phyloP scores from a whole-genome alignment of 768 basidiomycete genomes.

The Boletus tomentosulus region DNA sequence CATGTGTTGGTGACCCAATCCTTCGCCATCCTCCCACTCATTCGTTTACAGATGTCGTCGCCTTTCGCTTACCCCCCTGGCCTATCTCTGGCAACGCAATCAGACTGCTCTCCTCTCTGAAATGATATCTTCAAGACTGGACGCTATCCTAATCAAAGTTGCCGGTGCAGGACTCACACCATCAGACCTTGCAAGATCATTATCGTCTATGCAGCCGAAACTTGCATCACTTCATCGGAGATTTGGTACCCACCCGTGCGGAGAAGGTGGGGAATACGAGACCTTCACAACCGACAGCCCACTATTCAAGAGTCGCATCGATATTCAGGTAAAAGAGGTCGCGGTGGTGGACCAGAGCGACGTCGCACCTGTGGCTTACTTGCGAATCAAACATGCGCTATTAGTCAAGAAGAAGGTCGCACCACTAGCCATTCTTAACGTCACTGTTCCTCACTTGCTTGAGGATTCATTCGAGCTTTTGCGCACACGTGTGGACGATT shows the following conservation, averaged over 20 bases:
- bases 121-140: slow-evolving; percentile 79
- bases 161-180: slow-evolving; percentile 86
- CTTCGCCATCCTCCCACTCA: background rate
- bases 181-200: slow-evolving; percentile 72
- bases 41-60: slow-evolving; percentile 61
- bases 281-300: slow-evolving; percentile 88
- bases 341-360: slow-evolving; percentile 77
- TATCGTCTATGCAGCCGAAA: slow-evolving; percentile 70
- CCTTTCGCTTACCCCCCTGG: slow-evolving; percentile 72
- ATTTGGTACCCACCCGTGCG: slow-evolving; percentile 92
- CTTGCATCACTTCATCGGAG: slow-evolving; percentile 66
- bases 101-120: slow-evolving; percentile 81
- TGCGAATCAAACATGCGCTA: slow-evolving; percentile 69
- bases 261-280: slow-evolving; percentile 98
- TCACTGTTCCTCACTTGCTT: slow-evolving; percentile 49
- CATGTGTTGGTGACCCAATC: slow-evolving; percentile 68
- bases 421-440: slow-evolving; percentile 2
- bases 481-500: slow-evolving; percentile 8
- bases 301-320: slow-evolving; percentile 74
- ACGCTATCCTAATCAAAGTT: slow-evolving; percentile 88
- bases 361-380: slow-evolving; percentile 88
- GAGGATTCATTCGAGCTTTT: slow-evolving; percentile 26
- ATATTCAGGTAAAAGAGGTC: slow-evolving; percentile 62
- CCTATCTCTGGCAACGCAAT: slow-evolving; percentile 92
- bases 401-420: slow-evolving; percentile 52